Evolutionary conservation across 805 yeast species (phyloP), one percentile per base, ranked within the genome.

Genomic region (Lachancea thermotolerans): DNA sequence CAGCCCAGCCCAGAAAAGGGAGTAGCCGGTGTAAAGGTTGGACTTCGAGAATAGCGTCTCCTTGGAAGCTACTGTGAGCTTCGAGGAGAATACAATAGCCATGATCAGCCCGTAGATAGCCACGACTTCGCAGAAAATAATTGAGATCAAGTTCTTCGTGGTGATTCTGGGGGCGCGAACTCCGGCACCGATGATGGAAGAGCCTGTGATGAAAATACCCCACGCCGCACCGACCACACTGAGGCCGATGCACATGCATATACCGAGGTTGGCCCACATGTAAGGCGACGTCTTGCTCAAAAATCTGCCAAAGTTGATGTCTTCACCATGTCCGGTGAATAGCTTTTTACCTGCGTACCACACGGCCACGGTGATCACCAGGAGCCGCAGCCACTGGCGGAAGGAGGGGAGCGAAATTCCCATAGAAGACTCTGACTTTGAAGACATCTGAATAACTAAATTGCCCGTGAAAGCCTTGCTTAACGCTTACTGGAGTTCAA

Each of bases 161-260:
- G 98, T 90, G 63, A 93, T 95, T 64, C 98, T 76, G 42, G 99
- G 99, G 11, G 96, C 93, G 66, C 86, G 86, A 49, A 93, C 97
- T 72, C 99, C 99, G 2, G 99, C 99, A 57, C 99, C 99, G 50
- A 93, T 70, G 56, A 93, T 86, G 27, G 96, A 81, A 1, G 96
- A 75, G 35, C 99, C 99, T 2, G 98, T 91, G 50, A 93, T 78
- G 65, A 91, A 93, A 55, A 93, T 93, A 52, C 99, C 99, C 99
- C 99, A 93, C 4, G 98, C 98, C 12, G 99, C 99, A 34, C 99
- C 99, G 35, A 90, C 83, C 12, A 93, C 97, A 40, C 95, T 82
- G 48, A 93, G 75, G 11, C 98, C 98, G 55, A 95, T 89, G 69
- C 99, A 91, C 42, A 81, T 69, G 12, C 85, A 82, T 51, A 93